Base-by-base conservation (phyloP, 345 rosid genomes). In the Zanthoxylum bungeanum region DNA sequence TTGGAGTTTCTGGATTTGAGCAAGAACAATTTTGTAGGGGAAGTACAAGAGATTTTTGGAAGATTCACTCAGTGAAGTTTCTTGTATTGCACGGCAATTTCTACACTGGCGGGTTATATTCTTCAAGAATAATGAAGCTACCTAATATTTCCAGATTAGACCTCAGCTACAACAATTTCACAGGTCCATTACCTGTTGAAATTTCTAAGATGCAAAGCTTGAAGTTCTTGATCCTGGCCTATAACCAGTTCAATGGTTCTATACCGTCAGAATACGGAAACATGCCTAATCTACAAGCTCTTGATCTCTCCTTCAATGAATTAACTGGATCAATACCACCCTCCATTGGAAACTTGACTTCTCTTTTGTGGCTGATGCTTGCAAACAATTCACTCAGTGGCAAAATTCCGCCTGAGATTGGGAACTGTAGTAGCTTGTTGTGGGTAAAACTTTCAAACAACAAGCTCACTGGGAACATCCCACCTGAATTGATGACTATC, bases 311-410 rank as follows among this genome's bases (percentile, higher is more conserved):
- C 60, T 91, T 75, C 80, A 94, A 94, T 73, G 68, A 14, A 8
- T 87, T 94, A 12, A 78, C 75, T 0, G 98, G 98, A 64, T 59
- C 79, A 0, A 90, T 90, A 70, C 98, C 98, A 7, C 24, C 81
- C 53, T 71, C 89, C 19, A 63, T 94, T 6, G 97, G 97, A 40
- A 92, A 84, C 8, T 55, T 94, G 83, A 89, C 64, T 2, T 88
- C 87, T 42, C 91, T 94, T 25, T 27, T 94, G 79, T 94, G 98
- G 98, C 68, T 94, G 66, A 90, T 94, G 97, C 93, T 94, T n/a
- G 97, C 98, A 19, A 83, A 90, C 78, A 94, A 94, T 77, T 76
- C 71, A 33, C 80, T 94, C 4, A 71, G 74, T 0, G 97, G 97
- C 3, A 79, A 84, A 60, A 90, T 94, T 56, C 97, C 98, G 0